Conservation (phyloP, 768 basidiomycete species). For the Podaxis sp. region DNA sequence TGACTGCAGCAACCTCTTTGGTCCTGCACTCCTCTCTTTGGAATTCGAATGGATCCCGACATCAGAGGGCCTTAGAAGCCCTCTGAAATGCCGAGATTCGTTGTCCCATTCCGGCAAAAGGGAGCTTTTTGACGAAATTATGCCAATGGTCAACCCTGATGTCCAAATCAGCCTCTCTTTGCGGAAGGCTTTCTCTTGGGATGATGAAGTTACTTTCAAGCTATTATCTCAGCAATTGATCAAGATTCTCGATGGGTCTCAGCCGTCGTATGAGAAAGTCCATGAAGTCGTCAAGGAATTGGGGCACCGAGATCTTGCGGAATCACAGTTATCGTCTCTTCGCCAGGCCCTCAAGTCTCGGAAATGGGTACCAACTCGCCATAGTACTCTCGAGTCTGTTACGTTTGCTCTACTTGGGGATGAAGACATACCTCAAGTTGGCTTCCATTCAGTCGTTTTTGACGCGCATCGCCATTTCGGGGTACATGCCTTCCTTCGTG, state of each 20-base stretch:
- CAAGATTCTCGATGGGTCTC: conserved; percentile 14
- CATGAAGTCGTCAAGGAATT: conserved; percentile 27
- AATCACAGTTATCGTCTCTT: conserved; percentile 16
- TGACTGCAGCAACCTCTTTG: neutral
- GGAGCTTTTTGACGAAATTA: conserved; percentile 35
- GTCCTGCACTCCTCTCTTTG: neutral
- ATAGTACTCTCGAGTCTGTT: conserved; percentile 14
- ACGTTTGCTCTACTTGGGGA: conserved; percentile 19
- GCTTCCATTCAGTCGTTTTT: conserved; percentile 23
- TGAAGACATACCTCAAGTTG: conserved; percentile 16
- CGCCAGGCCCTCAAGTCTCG: conserved; percentile 13
- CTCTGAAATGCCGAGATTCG: conserved; percentile 25
- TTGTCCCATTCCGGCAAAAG: conserved; percentile 14
- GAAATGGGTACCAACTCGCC: conserved; percentile 32
- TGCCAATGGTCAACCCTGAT: conserved; percentile 25
- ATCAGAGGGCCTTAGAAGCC: conserved; percentile 23
- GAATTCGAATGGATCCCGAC: conserved; percentile 35
- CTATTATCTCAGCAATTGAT: conserved; percentile 31
- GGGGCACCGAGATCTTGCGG: conserved; percentile 18
- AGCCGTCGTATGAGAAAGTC: conserved; percentile 13
- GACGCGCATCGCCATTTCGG: conserved; percentile 14
- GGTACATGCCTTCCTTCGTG: conserved; percentile 20
- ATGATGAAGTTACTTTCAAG: conserved; percentile 25
- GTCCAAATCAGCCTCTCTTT: conserved; percentile 24
- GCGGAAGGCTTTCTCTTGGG: conserved; percentile 33